Evolutionary conservation across 768 basidiomycete genomes (phyloP), one percentile per base, ranked within the genome.

Genomic region (Agaricus subrufescens): DNA sequence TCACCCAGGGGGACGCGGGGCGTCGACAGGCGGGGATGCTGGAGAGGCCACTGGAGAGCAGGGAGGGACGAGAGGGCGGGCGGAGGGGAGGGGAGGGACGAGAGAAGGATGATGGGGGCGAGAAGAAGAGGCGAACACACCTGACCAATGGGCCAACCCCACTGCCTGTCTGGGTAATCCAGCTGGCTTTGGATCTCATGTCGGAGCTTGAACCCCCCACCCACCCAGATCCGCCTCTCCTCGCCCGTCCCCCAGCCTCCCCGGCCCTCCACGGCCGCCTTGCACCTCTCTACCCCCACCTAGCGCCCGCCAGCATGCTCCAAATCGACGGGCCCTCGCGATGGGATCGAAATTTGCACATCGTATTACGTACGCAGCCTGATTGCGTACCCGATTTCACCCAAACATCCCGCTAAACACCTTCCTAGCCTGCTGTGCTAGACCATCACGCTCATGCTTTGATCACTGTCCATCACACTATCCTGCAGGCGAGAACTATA

Each of bases 341-440:
- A 56, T 56, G 50, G 23, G 55, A 56, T 56, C 55, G 55, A 56
- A 50, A 56, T 43, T 49, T 50, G 44, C 45, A 44, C 45, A 30
- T 50, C 38, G 40, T 15, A 50, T 56, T 56, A 56, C 55, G 55
- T 56, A 50, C 55, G 50, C 11, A 10, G 23, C 40, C 48, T 56
- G 55, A 56, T 56, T 56, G 43, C 46, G 46, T 56, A 56, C 55
- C 55, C 55, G 55, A 56, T 56, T 56, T 56, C 55, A 50, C 55
- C 27, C 38, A 46, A 49, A 30, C 54, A 31, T 47, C 54, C 29
- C 54, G 44, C 55, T n/a, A 47, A n/a, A 56, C 39, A 29, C 31
- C 42, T 19, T 29, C 47, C 40, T 31, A 27, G 11, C 42, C 37
- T 48, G 27, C 48, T 23, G 30, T 26, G 4, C 12, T 46, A 19